Base-by-base conservation (phyloP, 2,329 filamentous ascomycete species). In the Corinectria fuckeliana region DNA sequence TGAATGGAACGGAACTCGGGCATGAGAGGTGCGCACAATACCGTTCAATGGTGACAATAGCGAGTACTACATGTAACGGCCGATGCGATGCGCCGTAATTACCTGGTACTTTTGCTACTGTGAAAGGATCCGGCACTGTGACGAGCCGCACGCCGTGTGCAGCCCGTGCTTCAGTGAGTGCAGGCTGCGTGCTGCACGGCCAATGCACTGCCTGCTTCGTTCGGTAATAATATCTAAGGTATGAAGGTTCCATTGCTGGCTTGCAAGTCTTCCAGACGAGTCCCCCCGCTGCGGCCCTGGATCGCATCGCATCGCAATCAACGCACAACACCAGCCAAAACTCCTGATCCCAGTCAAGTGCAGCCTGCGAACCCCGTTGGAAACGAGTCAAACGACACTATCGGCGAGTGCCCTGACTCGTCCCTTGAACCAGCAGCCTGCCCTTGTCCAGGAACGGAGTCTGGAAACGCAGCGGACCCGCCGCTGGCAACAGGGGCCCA, bases 391-490 rank as follows among this genome's bases (percentile, higher is more conserved):
- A 59, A 59, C 51, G 47, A 56, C 51, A 52, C 51, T 61, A 58
- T 47, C 42, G 44, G 56, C 26, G 45, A 60, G 60, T 64, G 56
- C 60, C 66, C 68, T 70, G 68, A 70, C 68, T 70, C 68, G 59
- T 39, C 55, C 52, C 61, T 63, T 50, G 52, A n/a, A n/a, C n/a
- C n/a, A n/a, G n/a, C n/a, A n/a, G n/a, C 38, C 13, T 39, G 57
- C 60, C 51, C 66, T 67, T 69, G 62, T 55, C 61, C 62, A 67
- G 68, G 66, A 70, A 70, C 68, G 65, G 68, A 62, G 60, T n/a
- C n/a, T n/a, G n/a, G n/a, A n/a, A n/a, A 45, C 44, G 52, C 56
- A 56, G 68, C 67, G 68, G 68, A 62, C 50, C 56, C 57, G 50
- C 54, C 57, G 39, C 57, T 53, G 45, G 44, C 45, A n/a, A 66